A percentile compares a stretch with the other conserved stretches of the same genome.
Conservation (phyloP, 2,329 filamentous ascomycete genomes). For the Lasiodiplodia hormozganensis region DNA sequence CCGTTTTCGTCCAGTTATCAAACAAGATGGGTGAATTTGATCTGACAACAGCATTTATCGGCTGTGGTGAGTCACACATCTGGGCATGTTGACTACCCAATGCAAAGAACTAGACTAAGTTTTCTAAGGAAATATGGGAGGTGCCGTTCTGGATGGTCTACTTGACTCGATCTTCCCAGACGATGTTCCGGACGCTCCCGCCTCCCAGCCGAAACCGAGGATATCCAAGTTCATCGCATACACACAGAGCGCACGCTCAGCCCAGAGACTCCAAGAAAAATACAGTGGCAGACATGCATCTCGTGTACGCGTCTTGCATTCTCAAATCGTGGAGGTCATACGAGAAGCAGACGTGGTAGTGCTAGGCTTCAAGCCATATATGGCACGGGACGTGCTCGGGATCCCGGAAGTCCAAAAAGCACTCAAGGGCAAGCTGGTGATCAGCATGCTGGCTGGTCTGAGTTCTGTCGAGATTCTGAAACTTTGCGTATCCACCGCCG, state of each 20-base stretch:
- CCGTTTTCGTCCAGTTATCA: neutral
- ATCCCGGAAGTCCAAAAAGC: neutral
- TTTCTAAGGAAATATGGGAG: neutral
- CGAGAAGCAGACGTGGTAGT: neutral
- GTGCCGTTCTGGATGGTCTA: constrained; percentile 1
- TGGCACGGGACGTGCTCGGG: neutral
- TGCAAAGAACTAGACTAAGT: neutral
- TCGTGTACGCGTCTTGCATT: neutral
- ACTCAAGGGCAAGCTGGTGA: neutral
- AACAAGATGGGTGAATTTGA: neutral
- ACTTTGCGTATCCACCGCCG: neutral
- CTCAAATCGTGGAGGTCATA: neutral
- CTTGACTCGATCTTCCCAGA: neutral
- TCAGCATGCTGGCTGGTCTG: neutral
- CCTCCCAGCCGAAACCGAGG: neutral
- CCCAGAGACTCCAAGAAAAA: neutral
- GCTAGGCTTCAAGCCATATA: constrained; percentile 10
- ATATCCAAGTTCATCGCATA: constrained; percentile 2
- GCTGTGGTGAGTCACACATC: neutral
- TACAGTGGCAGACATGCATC: neutral
- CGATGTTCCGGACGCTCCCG: neutral
- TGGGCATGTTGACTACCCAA: neutral
- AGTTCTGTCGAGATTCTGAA: neutral
- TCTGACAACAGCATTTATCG: constrained; percentile 2
- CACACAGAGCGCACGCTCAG: neutral